phyloP scores from a whole-genome alignment of 371 early-diverging fungal species.

The Gilbertella persicaria region DNA sequence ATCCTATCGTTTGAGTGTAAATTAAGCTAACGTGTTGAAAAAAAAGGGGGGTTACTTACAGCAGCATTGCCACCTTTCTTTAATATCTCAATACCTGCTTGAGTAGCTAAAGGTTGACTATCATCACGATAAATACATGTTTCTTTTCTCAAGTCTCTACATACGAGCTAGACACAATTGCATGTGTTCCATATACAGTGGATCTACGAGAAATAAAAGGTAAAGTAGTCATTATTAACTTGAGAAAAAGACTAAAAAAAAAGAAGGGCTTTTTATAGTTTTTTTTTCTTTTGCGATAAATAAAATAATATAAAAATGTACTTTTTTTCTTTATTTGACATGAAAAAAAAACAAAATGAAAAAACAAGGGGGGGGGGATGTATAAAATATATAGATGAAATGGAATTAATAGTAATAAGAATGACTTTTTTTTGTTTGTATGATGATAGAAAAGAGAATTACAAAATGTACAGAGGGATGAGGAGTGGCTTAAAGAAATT shows the following conservation, averaged over 20 bases:
- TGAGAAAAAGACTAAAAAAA: conserved; percentile 1
- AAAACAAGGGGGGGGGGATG: too few species aligned
- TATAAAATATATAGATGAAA: neutral
- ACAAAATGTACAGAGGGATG: neutral
- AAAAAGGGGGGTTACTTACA: conserved; percentile 43
- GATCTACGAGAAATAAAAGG: conserved; percentile 55
- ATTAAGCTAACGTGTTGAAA: neutral
- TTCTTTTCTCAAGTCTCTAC: too few species aligned
- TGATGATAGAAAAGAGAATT: neutral
- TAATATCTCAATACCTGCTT: conserved; percentile 81
- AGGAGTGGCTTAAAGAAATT: neutral
- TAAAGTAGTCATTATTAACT: conserved; percentile 7
- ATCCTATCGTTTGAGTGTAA: too few species aligned
- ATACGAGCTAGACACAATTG: conserved; percentile 53
- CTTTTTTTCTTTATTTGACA: neutral
- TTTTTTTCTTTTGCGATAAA: too few species aligned
- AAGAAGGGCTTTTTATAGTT: neutral
- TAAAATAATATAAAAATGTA: neutral
- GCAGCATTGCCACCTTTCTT: conserved; percentile 88
- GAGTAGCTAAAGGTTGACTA: conserved; percentile 81
- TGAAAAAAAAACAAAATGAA: conserved; percentile 1
- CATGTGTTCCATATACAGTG: conserved; percentile 45
- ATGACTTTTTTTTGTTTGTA: neutral
- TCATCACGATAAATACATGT: conserved; percentile 9
- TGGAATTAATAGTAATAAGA: neutral